Evolutionary conservation across 2,329 filamentous ascomycete genomes (phyloP), one percentile per base, ranked within the genome.

Genomic region (Cladosporium sp.): DNA sequence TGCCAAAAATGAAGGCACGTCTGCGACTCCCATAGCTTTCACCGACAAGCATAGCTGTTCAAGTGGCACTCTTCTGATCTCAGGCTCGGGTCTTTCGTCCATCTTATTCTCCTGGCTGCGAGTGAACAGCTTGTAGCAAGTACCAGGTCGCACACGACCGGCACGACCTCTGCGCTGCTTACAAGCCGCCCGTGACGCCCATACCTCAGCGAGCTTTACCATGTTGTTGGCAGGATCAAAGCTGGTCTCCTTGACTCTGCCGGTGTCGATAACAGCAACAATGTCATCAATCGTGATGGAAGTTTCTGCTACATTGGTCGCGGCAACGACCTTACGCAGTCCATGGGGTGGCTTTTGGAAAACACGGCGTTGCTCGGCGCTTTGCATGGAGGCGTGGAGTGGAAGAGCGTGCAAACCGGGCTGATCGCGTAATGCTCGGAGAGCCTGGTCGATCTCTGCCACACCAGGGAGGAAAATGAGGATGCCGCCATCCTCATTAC

Each of bases 261-360:
- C 93, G 9, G 86, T 93, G 66, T 98, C 93, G 55, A 98, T 92
- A 39, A 98, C 93, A 2, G 88, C 92, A 2, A 97, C 87, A 47
- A 98, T 88, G 64, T 98, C 93, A 64, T 96, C 91, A 53, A 98
- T 98, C 0, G 93, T 98, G 66, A 98, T 97, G 2, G 93, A 97
- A 0, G 93, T 98, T 67, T 98, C 93, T 2, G 93, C 93, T 2
- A 98, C 92, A 62, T 98, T 98, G 38, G 93, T 98, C 1, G 93
- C 88, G 6, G 92, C 88, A 29, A 98, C 87, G 11, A 98, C 82
- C 69, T 98, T 98, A 30, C 93, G 80, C 69, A 88, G 91, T 0
- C 90, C 90, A 2, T 72, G 67, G 0, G 92, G 91, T 4, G 93
- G 73, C 12, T 77, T 76, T 22, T 81, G 77, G 65, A 98, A 98